Evolutionary conservation across 371 early-diverging fungal genomes (phyloP).

Genomic region (Lichtheimia ramosa): DNA sequence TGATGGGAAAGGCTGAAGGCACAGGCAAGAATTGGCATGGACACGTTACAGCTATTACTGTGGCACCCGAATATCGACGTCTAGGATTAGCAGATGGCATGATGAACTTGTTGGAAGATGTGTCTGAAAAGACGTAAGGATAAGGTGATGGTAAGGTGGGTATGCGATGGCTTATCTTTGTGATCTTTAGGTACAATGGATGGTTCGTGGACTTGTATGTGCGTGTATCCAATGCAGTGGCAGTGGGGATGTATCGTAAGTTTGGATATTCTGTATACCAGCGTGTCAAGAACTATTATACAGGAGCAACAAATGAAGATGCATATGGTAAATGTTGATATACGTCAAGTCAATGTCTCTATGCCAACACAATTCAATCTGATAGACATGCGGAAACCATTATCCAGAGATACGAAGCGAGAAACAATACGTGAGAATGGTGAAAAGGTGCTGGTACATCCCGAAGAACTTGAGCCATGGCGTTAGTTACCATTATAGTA

Average conservation of each 20-base stretch:
- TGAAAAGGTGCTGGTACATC: constrained; percentile 57
- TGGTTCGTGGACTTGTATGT: constrained; percentile 99
- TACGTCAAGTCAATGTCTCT: not conserved
- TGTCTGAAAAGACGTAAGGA: constrained; percentile 79
- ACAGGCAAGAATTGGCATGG: constrained; percentile 92
- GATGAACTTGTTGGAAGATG: constrained; percentile 92
- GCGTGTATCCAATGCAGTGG: constrained; percentile 91
- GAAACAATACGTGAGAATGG: constrained; percentile 67
- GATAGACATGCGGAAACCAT: constrained; percentile 88
- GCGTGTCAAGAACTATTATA: constrained; percentile 90
- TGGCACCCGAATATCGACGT: constrained; percentile 94
- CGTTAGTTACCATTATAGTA: constrained; percentile 16
- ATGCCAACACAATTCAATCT: not conserved
- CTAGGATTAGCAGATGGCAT: constrained; percentile 88
- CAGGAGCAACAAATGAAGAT: constrained; percentile 64
- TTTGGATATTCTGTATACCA: constrained; percentile 95
- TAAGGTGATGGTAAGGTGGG: not conserved
- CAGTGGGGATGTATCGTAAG: constrained; percentile 94
- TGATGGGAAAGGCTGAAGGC: constrained; percentile 98
- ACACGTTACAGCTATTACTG: constrained; percentile 98
- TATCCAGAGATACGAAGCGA: constrained; percentile 73
- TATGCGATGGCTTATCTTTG: not conserved
- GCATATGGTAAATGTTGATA: constrained; percentile 71
- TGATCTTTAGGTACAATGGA: constrained; percentile 62
- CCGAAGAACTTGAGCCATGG: constrained; percentile 59